Evolutionary conservation across 202 grass and related monocot genomes (phyloP).

Genomic region (Schoenoplectus triqueter): DNA sequence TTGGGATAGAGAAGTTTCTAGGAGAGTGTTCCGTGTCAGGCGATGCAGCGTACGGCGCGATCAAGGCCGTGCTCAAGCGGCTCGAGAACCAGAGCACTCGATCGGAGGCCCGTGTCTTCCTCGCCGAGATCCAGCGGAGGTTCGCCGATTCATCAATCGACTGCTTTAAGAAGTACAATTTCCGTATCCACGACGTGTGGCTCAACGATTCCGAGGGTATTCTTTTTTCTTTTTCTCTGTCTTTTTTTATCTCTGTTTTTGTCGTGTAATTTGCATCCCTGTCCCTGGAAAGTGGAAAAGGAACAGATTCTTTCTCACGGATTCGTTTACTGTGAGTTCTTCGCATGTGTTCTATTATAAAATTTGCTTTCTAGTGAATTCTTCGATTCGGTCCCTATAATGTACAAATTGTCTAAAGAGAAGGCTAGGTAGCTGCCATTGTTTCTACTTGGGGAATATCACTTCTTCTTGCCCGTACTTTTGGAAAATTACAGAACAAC

Average conservation of each 20-base stretch:
- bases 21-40: constrained; percentile 66
- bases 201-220: constrained; percentile 50
- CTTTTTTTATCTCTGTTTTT: neutral
- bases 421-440: neutral
- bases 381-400: constrained; percentile 3
- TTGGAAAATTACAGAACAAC: neutral
- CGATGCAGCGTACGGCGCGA: constrained; percentile 77
- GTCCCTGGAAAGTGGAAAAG: neutral
- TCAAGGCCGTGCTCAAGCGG: constrained; percentile 56
- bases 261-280: constrained; percentile 17
- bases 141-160: constrained; percentile 46
- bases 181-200: constrained; percentile 84
- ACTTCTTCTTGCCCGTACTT: neutral
- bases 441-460: neutral
- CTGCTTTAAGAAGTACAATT: constrained; percentile 74
- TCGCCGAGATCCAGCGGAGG: constrained; percentile 49
- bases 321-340: neutral
- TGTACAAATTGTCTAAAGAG: neutral
- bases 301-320: neutral
- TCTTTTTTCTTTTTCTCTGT: neutral
- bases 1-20: constrained; percentile 63
- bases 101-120: constrained; percentile 60
- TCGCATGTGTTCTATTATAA: neutral
- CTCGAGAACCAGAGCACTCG: constrained; percentile 61
- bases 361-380: neutral